Conservation (phyloP, 805 yeast species). For the Torulaspora indica region DNA sequence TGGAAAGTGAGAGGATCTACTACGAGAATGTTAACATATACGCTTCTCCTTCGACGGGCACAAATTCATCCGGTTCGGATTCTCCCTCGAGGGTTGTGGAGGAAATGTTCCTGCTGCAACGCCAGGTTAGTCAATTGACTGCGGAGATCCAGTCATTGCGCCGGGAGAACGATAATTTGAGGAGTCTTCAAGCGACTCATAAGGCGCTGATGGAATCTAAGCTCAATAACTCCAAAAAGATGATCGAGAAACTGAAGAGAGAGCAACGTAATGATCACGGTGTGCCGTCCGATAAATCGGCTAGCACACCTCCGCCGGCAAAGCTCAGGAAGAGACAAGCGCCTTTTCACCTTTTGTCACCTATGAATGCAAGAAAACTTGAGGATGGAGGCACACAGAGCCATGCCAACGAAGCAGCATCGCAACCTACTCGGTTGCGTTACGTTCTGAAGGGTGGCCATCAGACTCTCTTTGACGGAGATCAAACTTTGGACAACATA, state of each 20-base stretch:
- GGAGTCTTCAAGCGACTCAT: constrained; percentile 34
- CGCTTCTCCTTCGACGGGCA: constrained; percentile 1
- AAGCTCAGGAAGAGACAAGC: constrained; percentile 7
- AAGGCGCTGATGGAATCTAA: constrained; percentile 37
- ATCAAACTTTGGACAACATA: constrained; percentile 15
- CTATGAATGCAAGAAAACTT: constrained; percentile 20
- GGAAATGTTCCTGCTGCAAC: constrained; percentile 36
- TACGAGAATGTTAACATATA: constrained; percentile 9
- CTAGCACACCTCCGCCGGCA: constrained; percentile 4
- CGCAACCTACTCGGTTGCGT: constrained; percentile 24
- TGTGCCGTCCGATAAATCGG: not conserved
- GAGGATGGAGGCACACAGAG: constrained; percentile 8
- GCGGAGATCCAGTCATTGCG: constrained; percentile 31
- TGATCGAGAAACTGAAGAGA: constrained; percentile 28
- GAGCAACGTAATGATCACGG: constrained; percentile 9
- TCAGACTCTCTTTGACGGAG: constrained; percentile 20
- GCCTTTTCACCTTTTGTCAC: constrained; percentile 28
- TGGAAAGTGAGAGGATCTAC: constrained; percentile 29
- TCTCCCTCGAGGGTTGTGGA: constrained; percentile 21
- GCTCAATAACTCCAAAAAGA: constrained; percentile 35
- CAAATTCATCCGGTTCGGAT: constrained; percentile 2
- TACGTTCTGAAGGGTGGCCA: constrained; percentile 24
- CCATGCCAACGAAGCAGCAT: constrained; percentile 13
- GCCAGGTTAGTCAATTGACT: constrained; percentile 35
- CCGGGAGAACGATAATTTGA: constrained; percentile 31